A percentile compares a stretch with the other conserved stretches of the same genome.
These are phyloP conservation scores for Apiospora saccharicola DNA, from an alignment of 2,329 filamentous ascomycete species.

Conservation along the genomic window DNA sequence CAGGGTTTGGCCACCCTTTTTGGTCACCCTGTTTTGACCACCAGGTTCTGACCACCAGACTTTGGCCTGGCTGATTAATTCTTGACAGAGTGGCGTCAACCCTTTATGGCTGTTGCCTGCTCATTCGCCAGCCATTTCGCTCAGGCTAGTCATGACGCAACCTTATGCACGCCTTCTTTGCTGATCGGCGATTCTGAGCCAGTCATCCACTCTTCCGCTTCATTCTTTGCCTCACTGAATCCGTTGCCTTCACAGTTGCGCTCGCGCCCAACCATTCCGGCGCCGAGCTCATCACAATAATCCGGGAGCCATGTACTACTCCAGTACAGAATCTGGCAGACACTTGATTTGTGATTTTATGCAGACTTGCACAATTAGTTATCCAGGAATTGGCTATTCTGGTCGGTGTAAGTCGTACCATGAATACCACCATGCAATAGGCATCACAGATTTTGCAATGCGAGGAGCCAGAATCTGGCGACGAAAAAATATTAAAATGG, in stretches of 20 bases:
- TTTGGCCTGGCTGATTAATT: neutral
- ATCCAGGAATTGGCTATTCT: neutral
- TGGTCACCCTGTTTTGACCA: neutral
- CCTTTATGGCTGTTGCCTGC: neutral
- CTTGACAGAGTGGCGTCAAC: no score
- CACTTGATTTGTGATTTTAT: neutral
- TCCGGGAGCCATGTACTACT: neutral
- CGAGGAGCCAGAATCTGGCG: neutral
- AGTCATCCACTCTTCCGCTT: neutral
- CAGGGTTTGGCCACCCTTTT: neutral
- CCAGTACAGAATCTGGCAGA: neutral
- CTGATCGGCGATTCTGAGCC: neutral
- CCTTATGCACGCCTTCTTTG: no score
- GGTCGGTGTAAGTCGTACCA: neutral
- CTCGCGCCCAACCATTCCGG: neutral
- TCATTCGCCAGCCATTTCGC: neutral
- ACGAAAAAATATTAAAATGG: neutral
- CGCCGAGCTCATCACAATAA: neutral
- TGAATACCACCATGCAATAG: neutral
- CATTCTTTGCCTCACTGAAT: neutral
- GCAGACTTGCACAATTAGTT: neutral
- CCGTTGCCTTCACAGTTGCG: no score
- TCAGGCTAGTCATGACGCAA: neutral
- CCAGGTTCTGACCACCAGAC: neutral
- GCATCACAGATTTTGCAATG: neutral